Base-by-base conservation (phyloP, 805 yeast species). In the Yarrowia yakushimensis region DNA sequence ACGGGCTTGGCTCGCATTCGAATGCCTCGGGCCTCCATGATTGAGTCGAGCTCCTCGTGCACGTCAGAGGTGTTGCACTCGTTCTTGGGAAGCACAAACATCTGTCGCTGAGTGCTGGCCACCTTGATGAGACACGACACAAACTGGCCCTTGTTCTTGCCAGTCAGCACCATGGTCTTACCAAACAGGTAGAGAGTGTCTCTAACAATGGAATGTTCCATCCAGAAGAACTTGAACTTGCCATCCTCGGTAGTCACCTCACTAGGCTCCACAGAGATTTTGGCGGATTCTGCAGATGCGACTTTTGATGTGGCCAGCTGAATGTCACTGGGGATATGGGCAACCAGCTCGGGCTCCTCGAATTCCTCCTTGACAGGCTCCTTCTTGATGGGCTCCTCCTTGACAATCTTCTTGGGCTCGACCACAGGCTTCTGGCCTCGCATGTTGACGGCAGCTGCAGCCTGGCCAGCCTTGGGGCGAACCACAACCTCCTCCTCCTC, bases 181-280 rank as follows among this genome's bases (percentile, higher is more conserved):
- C 99, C 99, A 72, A 88, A 93, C 10, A 94, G 77, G 18, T 89
- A 72, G 54, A 94, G 74, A 0, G 85, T 75, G 67, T 81, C 81
- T 64, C 86, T 88, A 12, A 87, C 83, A 71, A 93, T 98, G 23
- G 87, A 79, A 72, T 85, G 91, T 73, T 94, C 99, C 30, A 88
- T 75, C 97, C 97, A 94, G 73, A 81, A 94, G 85, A 93, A 85
- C 68, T 83, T 82, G 71, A 91, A 81, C 0, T 41, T 52, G 46
- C 39, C 43, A 27, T 37, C 60, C 4, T 39, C 48, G 12, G 43
- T 18, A 8, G 33, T 33, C 17, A 59, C 54, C 5, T 45, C 54
- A 2, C 11, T 3, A 8, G 42, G n/a, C n/a, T 42, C 42, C 11
- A 27, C 54, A 2, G 27, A 8, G 33, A 31, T 43, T 7, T 42